Evolutionary conservation across 2,329 filamentous ascomycete genomes (phyloP).

Genomic region (Pleoardoris graminearum): DNA sequence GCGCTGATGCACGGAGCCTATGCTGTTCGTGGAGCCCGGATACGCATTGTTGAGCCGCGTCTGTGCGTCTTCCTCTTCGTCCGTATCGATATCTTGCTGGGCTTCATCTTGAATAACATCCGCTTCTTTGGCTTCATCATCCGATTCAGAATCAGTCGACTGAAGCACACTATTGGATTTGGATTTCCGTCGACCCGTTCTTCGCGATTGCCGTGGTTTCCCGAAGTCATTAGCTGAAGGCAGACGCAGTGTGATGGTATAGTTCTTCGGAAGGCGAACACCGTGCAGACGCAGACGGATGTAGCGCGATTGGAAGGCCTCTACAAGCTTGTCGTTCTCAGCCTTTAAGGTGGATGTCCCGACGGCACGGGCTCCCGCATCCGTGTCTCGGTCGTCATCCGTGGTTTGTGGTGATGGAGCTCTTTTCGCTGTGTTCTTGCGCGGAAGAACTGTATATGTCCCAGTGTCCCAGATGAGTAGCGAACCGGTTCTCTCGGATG

Average conservation of each 20-base stretch:
- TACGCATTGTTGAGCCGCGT: constrained; percentile 67
- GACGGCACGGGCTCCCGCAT: neutral
- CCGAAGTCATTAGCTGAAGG: constrained; percentile 39
- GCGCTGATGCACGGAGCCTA: constrained; percentile 69
- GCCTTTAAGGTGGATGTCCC: neutral
- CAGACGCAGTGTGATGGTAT: constrained; percentile 48
- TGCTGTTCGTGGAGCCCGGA: constrained; percentile 65
- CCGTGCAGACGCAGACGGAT: constrained; percentile 50
- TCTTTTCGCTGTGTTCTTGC: constrained; percentile 15
- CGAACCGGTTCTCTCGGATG: constrained; percentile 48
- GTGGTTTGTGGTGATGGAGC: constrained; percentile 37
- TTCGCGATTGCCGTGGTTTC: constrained; percentile 18
- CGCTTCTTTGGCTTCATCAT: neutral
- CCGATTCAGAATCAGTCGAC: constrained; percentile 14
- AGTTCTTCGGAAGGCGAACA: constrained; percentile 42
- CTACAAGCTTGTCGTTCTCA: constrained; percentile 44
- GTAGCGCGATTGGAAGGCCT: constrained; percentile 45
- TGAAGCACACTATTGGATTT: neutral
- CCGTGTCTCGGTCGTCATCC: constrained; percentile 19
- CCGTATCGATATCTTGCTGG: constrained; percentile 48
- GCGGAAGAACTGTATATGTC: constrained; percentile 46
- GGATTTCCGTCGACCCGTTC: constrained; percentile 12
- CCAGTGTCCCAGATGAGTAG: constrained; percentile 53
- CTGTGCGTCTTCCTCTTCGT: constrained; percentile 37
- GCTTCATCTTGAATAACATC: constrained; percentile 18